Percentiles rank a stretch among this genome's conserved stretches.
These are phyloP conservation scores for Candida pseudoglaebosa DNA, from an alignment of 805 yeast species.

Conservation along the genomic window DNA sequence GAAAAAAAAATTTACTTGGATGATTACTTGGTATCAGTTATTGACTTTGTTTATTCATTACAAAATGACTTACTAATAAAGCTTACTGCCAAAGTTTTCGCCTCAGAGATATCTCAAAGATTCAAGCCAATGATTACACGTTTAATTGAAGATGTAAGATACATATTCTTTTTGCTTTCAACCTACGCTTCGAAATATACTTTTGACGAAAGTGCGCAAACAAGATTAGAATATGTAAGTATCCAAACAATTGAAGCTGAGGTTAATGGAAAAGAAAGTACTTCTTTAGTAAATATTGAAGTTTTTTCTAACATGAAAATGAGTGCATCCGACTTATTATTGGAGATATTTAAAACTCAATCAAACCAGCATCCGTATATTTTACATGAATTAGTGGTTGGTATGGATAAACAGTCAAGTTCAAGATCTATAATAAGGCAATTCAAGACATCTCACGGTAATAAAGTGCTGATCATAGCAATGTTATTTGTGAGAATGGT, in stretches of 20 bases:
- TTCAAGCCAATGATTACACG: conserved; percentile 9
- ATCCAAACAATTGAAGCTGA: conserved; percentile 39
- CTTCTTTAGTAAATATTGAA: conserved; percentile 15
- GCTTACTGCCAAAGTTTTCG: not conserved
- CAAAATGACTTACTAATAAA: conserved; percentile 7
- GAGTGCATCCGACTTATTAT: conserved; percentile 22
- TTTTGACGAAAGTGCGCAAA: conserved; percentile 47
- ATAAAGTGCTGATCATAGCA: conserved; percentile 46
- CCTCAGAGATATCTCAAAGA: conserved; percentile 1
- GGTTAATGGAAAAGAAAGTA: conserved; percentile 17
- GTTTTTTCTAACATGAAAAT: conserved; percentile 24
- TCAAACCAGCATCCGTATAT: conserved; percentile 57
- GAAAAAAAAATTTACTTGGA: conserved; percentile 48
- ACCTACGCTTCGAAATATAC: conserved; percentile 9
- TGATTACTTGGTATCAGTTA: conserved; percentile 35
- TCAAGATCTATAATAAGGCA: conserved; percentile 43
- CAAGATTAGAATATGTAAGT: conserved; percentile 56
- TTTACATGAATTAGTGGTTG: conserved; percentile 54
- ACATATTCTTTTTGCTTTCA: conserved; percentile 9
- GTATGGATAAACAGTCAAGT: conserved; percentile 46
- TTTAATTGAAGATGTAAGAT: conserved; percentile 13
- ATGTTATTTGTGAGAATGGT: conserved; percentile 35
- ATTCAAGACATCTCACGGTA: conserved; percentile 40
- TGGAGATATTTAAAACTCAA: conserved; percentile 33
- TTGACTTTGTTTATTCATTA: conserved; percentile 34